A percentile compares a stretch with the other conserved stretches of the same genome.
Evolutionary conservation across 2,329 filamentous ascomycete genomes (phyloP).

Genomic region (Epichloe brachyelytri): DNA sequence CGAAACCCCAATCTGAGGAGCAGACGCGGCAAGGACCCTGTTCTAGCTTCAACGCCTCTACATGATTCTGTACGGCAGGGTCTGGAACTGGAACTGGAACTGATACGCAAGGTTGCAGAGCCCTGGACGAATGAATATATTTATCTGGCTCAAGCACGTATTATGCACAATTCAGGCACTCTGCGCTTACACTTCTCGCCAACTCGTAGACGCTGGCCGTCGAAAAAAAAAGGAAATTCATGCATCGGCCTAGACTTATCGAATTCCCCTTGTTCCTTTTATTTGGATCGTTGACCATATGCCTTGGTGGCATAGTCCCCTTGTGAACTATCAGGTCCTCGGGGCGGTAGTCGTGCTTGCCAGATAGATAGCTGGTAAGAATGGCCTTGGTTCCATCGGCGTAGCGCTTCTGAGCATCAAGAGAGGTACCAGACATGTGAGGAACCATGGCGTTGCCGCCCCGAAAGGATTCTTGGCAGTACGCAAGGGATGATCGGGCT

Average conservation of each 20-base stretch:
- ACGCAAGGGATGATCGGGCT: constrained; percentile 83
- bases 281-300: constrained; percentile 59
- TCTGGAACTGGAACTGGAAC: no score
- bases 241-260: not conserved
- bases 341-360: constrained; percentile 73
- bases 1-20: no score
- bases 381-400: constrained; percentile 81
- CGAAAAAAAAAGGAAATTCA: no score
- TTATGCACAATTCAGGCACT: no score
- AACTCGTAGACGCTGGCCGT: no score
- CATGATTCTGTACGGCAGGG: no score
- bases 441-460: constrained; percentile 98
- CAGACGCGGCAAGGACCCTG: no score
- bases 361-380: constrained; percentile 79
- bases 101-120: no score
- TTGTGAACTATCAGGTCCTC: constrained; percentile 83
- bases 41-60: no score
- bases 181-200: no score
- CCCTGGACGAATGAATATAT: no score
- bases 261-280: constrained; percentile 11
- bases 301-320: constrained; percentile 90
- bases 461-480: constrained; percentile 90
- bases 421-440: constrained; percentile 97
- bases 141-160: no score
- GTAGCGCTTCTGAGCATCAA: constrained; percentile 92